A percentile compares a stretch with the other conserved stretches of the same genome.
phyloP scores from a whole-genome alignment of 1,284 basidiomycete species.

The Ceratobasidium sp. region DNA sequence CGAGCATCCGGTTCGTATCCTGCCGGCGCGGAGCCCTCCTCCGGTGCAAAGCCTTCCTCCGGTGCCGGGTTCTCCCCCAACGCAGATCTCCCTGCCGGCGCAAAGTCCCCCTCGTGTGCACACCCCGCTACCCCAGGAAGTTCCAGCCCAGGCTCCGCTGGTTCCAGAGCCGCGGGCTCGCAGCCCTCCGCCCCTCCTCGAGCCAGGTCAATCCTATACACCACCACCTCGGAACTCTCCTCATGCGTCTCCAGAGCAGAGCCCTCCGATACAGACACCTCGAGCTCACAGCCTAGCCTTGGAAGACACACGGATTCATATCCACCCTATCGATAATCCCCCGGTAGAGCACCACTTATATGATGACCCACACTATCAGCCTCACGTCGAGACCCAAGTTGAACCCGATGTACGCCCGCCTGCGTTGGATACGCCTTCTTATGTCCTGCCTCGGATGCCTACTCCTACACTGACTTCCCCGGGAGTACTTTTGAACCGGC shows the following conservation, averaged over 20 bases:
- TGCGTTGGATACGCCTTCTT: slow-evolving; percentile 30
- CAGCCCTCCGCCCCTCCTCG: slow-evolving; percentile 27
- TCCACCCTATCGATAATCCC: slow-evolving; percentile 15
- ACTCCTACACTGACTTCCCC: slow-evolving; percentile 31
- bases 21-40: slow-evolving; percentile 10
- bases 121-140: neutral
- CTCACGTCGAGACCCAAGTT: slow-evolving; percentile 20
- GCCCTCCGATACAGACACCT: slow-evolving; percentile 34
- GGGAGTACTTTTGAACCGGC: slow-evolving; percentile 26
- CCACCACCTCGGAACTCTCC: slow-evolving; percentile 20
- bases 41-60: slow-evolving; percentile 2
- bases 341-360: neutral
- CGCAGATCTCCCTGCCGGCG: neutral
- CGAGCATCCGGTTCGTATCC: neutral
- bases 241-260: slow-evolving; percentile 21
- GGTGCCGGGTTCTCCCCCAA: neutral
- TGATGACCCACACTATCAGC: slow-evolving; percentile 13
- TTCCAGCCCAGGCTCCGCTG: neutral
- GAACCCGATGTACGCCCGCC: slow-evolving; percentile 14
- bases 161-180: slow-evolving; percentile 8
- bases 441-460: slow-evolving; percentile 40
- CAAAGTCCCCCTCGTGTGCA: neutral
- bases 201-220: slow-evolving; percentile 18
- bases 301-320: slow-evolving; percentile 24
- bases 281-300: slow-evolving; percentile 19